These are phyloP conservation scores for Candida ortonii DNA, from an alignment of 805 yeast species.

Conservation along the genomic window DNA sequence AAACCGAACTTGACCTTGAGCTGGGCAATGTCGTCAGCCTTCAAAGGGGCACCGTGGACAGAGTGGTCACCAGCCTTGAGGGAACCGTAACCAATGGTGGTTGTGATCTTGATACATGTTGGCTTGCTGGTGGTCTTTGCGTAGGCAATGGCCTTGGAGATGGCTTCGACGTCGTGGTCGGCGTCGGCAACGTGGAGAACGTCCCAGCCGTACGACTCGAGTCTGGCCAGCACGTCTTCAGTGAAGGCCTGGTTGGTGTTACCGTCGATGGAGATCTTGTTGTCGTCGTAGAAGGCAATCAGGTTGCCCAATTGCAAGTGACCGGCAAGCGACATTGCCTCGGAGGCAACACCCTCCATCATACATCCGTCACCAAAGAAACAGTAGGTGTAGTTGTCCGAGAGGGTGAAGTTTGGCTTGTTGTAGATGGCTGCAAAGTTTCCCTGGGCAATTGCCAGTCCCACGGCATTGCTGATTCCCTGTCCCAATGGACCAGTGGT, in stretches of 20 bases:
- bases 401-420: slow-evolving; percentile 73
- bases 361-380: slow-evolving; percentile 97
- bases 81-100: slow-evolving; percentile 95
- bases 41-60: slow-evolving; percentile 96
- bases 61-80: slow-evolving; percentile 77
- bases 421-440: slow-evolving; percentile 91
- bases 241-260: slow-evolving; percentile 85
- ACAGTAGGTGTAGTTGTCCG: slow-evolving; percentile 73
- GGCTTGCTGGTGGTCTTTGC: slow-evolving; percentile 88
- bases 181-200: slow-evolving; percentile 73
- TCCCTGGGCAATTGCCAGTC: slow-evolving; percentile 91
- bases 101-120: slow-evolving; percentile 80
- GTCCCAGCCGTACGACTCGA: slow-evolving; percentile 95
- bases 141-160: slow-evolving; percentile 66
- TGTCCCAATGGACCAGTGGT: slow-evolving; percentile 99
- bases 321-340: slow-evolving; percentile 93
- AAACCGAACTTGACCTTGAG: slow-evolving; percentile 82
- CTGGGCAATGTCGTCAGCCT: slow-evolving; percentile 87
- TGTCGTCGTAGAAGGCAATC: slow-evolving; percentile 95
- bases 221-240: slow-evolving; percentile 83
- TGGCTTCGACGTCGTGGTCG: slow-evolving; percentile 70
- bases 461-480: slow-evolving; percentile 95
- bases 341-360: slow-evolving; percentile 96
- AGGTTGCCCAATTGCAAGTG: slow-evolving; percentile 90
- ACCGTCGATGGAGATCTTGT: slow-evolving; percentile 96